phyloP scores from a whole-genome alignment of 2,329 filamentous ascomycete species.

The Aureobasidium sp. region DNA sequence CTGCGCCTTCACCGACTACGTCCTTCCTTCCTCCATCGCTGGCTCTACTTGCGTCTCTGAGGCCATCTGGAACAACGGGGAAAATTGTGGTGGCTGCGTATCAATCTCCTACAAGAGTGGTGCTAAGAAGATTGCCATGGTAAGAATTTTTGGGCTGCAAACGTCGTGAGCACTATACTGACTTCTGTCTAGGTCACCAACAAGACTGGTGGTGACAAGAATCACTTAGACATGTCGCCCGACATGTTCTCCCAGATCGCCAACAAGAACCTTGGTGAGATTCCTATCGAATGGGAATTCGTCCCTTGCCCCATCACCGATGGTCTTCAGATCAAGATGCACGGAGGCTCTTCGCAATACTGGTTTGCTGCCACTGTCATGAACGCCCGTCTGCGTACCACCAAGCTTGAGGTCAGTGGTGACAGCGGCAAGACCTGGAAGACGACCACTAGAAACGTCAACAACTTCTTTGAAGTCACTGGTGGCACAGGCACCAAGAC shows the following conservation, averaged over 20 bases:
- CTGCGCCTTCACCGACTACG: constrained; percentile 14
- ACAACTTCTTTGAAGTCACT: constrained; percentile 27
- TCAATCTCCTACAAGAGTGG: constrained; percentile 16
- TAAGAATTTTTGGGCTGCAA: neutral
- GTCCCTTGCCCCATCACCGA: constrained; percentile 47
- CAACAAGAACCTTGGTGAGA: constrained; percentile 15
- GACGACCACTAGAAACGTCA: constrained; percentile 44
- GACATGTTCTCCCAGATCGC: constrained; percentile 18
- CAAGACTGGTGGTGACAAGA: constrained; percentile 17
- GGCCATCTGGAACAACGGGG: constrained; percentile 14
- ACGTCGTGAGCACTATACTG: neutral
- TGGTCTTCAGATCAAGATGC: constrained; percentile 47
- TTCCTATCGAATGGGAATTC: constrained; percentile 35
- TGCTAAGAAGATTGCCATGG: constrained; percentile 14
- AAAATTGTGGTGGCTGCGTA: constrained; percentile 16
- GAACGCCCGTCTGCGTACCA: constrained; percentile 53
- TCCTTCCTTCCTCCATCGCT: constrained; percentile 13
- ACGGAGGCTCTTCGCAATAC: constrained; percentile 44
- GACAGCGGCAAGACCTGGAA: constrained; percentile 55
- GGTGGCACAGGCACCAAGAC: constrained; percentile 17
- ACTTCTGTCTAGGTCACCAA: neutral
- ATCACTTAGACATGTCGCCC: constrained; percentile 19
- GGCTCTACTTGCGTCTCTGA: constrained; percentile 15
- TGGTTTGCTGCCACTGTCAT: constrained; percentile 60
- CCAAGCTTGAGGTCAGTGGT: constrained; percentile 53